phyloP scores from a whole-genome alignment of 2,329 filamentous ascomycete species.

The Ophiostoma montium region DNA sequence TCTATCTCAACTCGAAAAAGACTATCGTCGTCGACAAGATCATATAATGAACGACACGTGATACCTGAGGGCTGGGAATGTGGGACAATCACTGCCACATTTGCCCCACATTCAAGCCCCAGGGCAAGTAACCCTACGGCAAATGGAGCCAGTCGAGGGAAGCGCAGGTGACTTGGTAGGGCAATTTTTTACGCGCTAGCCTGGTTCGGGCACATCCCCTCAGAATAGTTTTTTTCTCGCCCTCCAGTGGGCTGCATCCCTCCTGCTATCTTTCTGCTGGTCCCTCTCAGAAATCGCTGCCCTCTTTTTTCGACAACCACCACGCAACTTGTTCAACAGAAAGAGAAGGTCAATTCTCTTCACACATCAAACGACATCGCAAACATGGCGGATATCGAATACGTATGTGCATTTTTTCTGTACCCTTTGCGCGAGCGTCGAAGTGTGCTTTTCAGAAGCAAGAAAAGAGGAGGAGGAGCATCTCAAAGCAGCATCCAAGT shows the following conservation, averaged over 20 bases:
- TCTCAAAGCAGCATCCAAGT: neutral
- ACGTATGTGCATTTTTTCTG: constrained; percentile 15
- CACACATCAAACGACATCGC: constrained; percentile 23
- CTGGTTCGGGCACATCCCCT: neutral
- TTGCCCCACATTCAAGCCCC: neutral
- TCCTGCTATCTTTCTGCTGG: neutral
- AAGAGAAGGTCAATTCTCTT: constrained; percentile 7
- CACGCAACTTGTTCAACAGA: constrained; percentile 10
- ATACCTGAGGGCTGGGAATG: neutral
- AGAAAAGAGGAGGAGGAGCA: neutral
- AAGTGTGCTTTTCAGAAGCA: neutral
- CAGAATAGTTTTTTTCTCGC: constrained; percentile 1
- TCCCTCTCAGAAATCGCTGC: neutral
- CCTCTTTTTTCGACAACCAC: constrained; percentile 6
- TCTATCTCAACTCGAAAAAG: too few species aligned
- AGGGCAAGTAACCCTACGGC: constrained; percentile 8
- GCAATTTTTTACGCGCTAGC: constrained; percentile 1
- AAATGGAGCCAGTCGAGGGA: neutral
- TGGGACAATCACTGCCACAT: neutral
- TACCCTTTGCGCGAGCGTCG: neutral
- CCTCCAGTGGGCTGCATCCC: neutral
- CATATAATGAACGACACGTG: neutral
- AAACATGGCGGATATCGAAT: constrained; percentile 59
- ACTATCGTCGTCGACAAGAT: neutral
- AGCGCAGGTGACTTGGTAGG: constrained; percentile 1